Conservation (phyloP, 176 grass and related monocot genomes). For the Musa troglodytarum region DNA sequence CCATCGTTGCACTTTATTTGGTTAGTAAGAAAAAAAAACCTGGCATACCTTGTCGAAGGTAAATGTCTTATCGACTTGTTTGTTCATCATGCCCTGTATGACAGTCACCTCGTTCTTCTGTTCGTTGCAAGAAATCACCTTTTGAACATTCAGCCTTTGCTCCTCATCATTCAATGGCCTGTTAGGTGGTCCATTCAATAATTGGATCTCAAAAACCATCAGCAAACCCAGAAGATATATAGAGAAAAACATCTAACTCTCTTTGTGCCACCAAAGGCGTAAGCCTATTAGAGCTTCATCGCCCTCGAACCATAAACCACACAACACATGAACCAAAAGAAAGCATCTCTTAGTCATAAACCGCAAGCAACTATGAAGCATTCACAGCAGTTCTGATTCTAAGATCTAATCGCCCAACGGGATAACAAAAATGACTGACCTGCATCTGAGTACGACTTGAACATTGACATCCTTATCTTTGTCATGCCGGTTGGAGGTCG, state of each 20-base stretch:
- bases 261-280: no score
- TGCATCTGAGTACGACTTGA: not conserved
- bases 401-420: no score
- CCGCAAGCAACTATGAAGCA: no score
- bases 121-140: slow-evolving; percentile 54
- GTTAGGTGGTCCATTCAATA: slow-evolving; percentile 10
- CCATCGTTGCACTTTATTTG: not conserved
- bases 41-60: slow-evolving; percentile 67
- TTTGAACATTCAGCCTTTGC: slow-evolving; percentile 44
- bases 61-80: slow-evolving; percentile 67
- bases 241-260: no score
- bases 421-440: not conserved
- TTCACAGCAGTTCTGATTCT: no score
- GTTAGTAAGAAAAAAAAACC: not conserved
- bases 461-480: not conserved
- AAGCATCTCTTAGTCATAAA: no score
- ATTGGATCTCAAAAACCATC: not conserved
- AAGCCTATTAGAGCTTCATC: no score
- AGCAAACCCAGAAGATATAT: not conserved
- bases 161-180: slow-evolving; percentile 65
- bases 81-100: slow-evolving; percentile 39
- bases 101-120: slow-evolving; percentile 50
- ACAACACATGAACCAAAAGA: no score
- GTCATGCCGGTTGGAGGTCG: slow-evolving; percentile 6
- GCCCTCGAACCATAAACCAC: no score